A percentile compares a stretch with the other conserved stretches of the same genome.
Conservation (phyloP, 192 early-diverging fungal species). For the Umbelopsis ramanniana region DNA sequence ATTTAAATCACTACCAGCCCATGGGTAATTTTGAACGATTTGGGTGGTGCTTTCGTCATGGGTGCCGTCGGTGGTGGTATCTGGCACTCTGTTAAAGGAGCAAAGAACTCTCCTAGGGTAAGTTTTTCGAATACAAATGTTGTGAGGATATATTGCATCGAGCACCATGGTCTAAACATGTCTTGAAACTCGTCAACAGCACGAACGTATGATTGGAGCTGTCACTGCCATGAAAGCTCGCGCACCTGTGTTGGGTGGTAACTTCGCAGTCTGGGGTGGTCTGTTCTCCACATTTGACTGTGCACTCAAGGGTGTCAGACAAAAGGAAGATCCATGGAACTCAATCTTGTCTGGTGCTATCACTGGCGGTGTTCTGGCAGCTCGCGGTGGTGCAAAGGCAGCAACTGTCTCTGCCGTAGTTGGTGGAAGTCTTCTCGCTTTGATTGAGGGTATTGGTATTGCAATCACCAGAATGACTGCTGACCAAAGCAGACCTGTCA, state of each 20-base stretch:
- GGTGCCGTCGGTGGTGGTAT: constrained; percentile 95
- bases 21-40: constrained; percentile 86
- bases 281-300: constrained; percentile 98
- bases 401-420: constrained; percentile 86
- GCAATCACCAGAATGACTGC: constrained; percentile 73
- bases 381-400: constrained; percentile 80
- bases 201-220: constrained; percentile 89
- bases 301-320: constrained; percentile 87
- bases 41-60: constrained; percentile 92
- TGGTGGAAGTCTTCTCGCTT: constrained; percentile 89
- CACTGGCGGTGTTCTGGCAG: constrained; percentile 94
- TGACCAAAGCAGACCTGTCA: constrained; percentile 61
- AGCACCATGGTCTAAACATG: background rate
- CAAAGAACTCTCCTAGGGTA: constrained; percentile 95
- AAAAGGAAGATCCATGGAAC: constrained; percentile 99
- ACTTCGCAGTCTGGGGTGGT: constrained; percentile 99
- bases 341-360: constrained; percentile 92
- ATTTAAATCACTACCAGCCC: constrained; percentile 50
- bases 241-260: constrained; percentile 93
- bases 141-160: background rate
- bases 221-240: constrained; percentile 89
- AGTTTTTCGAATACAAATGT: constrained; percentile 21
- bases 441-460: constrained; percentile 95
- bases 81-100: constrained; percentile 98
- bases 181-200: constrained; percentile 53